These are phyloP conservation scores for Arthrobotrys conoides DNA, from an alignment of 2,329 filamentous ascomycete species.

Conservation along the genomic window DNA sequence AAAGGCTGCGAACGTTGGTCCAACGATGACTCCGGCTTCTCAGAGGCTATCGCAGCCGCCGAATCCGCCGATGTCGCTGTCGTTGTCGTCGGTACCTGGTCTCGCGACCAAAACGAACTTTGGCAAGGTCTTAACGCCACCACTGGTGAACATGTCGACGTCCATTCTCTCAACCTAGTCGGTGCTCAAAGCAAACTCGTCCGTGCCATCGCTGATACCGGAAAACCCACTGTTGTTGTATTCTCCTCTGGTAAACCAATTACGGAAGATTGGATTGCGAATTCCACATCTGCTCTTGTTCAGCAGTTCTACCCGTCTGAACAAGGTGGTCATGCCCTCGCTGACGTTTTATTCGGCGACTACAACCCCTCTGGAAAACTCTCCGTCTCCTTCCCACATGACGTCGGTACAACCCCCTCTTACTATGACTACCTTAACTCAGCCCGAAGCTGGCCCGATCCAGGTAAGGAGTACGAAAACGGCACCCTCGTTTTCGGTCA, in stretches of 20 bases:
- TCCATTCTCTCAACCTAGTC: constrained; percentile 75
- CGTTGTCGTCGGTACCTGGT: constrained; percentile 82
- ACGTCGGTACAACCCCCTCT: constrained; percentile 77
- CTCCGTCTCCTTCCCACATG: constrained; percentile 77
- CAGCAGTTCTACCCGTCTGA: constrained; percentile 83
- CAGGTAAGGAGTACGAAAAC: constrained; percentile 72
- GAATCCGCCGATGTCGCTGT: constrained; percentile 79
- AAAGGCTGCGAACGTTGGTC: constrained; percentile 82
- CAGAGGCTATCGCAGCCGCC: constrained; percentile 76
- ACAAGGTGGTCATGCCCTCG: constrained; percentile 77
- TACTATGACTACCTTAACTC: constrained; percentile 82
- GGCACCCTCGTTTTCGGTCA: constrained; percentile 76
- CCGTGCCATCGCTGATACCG: constrained; percentile 77
- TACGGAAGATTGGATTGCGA: constrained; percentile 80
- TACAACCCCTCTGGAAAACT: constrained; percentile 78
- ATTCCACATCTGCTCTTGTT: constrained; percentile 75
- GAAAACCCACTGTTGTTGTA: constrained; percentile 77
- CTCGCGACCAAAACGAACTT: constrained; percentile 79
- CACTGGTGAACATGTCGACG: constrained; percentile 81
- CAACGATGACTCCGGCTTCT: constrained; percentile 77
- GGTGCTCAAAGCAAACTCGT: constrained; percentile 79
- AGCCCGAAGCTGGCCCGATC: constrained; percentile 70
- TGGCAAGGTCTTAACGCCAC: constrained; percentile 81
- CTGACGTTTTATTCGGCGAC: constrained; percentile 76
- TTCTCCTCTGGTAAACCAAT: constrained; percentile 80